Base-by-base conservation (phyloP, 1,284 basidiomycete species). In the Sanghuangporus baumii region DNA sequence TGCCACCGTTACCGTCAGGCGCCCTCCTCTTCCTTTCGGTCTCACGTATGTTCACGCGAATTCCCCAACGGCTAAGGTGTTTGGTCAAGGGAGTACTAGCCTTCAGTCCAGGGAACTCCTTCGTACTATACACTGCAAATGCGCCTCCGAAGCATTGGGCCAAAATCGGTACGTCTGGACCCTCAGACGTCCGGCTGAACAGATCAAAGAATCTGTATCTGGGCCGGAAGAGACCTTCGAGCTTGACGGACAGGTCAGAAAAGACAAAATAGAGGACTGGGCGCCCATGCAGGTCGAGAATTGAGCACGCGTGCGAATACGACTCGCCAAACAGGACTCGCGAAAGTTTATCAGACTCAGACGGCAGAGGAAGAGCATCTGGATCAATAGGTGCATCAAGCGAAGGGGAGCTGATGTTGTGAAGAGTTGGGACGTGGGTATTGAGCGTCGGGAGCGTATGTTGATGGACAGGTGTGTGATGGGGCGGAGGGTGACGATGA, bases 31-130 rank as follows among this genome's bases (percentile, higher is more conserved):
- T 85, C 14, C 88, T 79, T 69, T 88, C 86, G 0, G 82, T 83
- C 68, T 89, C 88, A 38, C 88, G 82, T 40, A 87, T 81, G 68
- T 89, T 89, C 4, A 89, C 77, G 16, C 85, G 81, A 2, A 89
- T 84, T 14, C 88, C 88, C 77, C 84, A 88, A 7, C 63, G 59
- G 37, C 54, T 64, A 14, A 64, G 40, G 20, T 66, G 59, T 81
- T 88, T 91, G 5, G 89, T 91, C 48, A 91, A 74, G 41, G 88
- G 83, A 0, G 89, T 91, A 0, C 89, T 91, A 1, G 86, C 80
- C 26, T 79, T 81, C 14, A 91, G 72, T 1, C 89, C 88, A 0
- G 89, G 89, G 69, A 91, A 91, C 70, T 89, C 87, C 68, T 91
- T 91, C 0, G 89, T 91, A 23, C 88, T 89, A 69, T 88, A 91